A percentile compares a stretch with the other conserved stretches of the same genome.
Conservation (phyloP, 1,284 basidiomycete genomes). For the Rhodotorula sp. region DNA sequence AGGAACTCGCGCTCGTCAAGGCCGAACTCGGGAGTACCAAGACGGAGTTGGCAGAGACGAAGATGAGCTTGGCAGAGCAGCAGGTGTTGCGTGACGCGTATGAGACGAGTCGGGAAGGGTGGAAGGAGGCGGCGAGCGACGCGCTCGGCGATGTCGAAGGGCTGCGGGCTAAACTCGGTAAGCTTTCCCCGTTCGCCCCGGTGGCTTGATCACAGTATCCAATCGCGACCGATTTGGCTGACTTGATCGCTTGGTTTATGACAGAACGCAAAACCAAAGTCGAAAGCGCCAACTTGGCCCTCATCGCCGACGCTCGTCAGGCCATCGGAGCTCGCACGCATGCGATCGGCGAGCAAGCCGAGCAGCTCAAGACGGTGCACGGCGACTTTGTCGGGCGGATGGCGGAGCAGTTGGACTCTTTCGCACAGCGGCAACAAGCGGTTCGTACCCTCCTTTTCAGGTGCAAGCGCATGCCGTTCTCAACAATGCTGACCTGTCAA, state of each 20-base stretch:
- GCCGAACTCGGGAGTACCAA: conserved; percentile 18
- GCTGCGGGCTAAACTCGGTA: conserved; percentile 41
- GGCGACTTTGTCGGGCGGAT: conserved; percentile 9
- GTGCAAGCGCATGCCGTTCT: fast-evolving
- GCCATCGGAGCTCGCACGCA: conserved; percentile 13
- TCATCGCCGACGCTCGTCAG: conserved; percentile 10
- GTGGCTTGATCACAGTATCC: too few relatives aligned
- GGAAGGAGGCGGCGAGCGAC: conserved; percentile 36
- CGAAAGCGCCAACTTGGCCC: conserved; percentile 25
- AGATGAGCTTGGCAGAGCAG: conserved; percentile 27
- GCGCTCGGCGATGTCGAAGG: conserved; percentile 41
- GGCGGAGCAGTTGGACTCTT: conserved; percentile 2
- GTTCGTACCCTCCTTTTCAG: too few relatives aligned
- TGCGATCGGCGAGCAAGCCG: conserved; percentile 13
- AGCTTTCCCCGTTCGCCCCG: neutral
- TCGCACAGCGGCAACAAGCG: neutral
- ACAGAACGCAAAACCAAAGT: conserved; percentile 37
- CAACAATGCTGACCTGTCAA: too few relatives aligned
- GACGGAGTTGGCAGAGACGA: conserved; percentile 17
- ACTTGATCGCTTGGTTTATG: too few relatives aligned
- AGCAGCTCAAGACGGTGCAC: conserved; percentile 17
- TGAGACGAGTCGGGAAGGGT: conserved; percentile 39
- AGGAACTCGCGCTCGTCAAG: conserved; percentile 36
- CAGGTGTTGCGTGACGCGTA: conserved; percentile 37
- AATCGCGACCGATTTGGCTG: neutral